Evolutionary conservation across 768 basidiomycete genomes (phyloP).

Genomic region (Leccinum imitatum): DNA sequence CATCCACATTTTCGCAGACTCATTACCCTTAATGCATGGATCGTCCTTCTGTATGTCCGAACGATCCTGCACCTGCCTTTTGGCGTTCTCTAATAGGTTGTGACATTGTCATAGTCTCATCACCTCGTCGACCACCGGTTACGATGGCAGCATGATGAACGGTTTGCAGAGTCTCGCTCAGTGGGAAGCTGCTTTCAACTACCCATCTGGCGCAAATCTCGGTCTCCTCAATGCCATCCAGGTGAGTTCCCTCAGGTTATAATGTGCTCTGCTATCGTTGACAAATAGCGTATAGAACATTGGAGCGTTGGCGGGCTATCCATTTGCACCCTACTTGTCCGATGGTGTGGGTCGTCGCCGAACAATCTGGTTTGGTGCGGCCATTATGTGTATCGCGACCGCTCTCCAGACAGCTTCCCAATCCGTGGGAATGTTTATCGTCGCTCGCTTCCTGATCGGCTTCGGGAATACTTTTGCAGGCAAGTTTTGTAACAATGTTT

Average conservation of each 20-base stretch:
- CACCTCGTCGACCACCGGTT: neutral
- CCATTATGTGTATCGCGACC: neutral
- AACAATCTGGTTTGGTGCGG: neutral
- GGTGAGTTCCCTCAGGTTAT: neutral
- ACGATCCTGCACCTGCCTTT: neutral
- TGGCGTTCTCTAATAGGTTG: neutral
- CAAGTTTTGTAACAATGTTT: neutral
- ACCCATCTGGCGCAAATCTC: neutral
- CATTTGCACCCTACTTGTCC: neutral
- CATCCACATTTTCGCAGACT: neutral
- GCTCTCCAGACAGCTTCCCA: neutral
- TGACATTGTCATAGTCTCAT: neutral
- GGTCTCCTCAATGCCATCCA: neutral
- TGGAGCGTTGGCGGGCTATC: neutral
- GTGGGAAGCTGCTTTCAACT: neutral
- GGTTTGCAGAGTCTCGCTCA: neutral
- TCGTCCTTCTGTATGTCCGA: neutral
- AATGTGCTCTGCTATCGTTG: neutral
- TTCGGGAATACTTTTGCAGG: neutral
- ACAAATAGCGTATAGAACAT: neutral
- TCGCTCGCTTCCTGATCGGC: neutral
- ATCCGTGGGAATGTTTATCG: neutral
- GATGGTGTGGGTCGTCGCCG: neutral
- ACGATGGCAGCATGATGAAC: neutral
- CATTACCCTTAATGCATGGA: neutral